Conservation (phyloP, 192 early-diverging fungal genomes). For the Coemansia pectinata region DNA sequence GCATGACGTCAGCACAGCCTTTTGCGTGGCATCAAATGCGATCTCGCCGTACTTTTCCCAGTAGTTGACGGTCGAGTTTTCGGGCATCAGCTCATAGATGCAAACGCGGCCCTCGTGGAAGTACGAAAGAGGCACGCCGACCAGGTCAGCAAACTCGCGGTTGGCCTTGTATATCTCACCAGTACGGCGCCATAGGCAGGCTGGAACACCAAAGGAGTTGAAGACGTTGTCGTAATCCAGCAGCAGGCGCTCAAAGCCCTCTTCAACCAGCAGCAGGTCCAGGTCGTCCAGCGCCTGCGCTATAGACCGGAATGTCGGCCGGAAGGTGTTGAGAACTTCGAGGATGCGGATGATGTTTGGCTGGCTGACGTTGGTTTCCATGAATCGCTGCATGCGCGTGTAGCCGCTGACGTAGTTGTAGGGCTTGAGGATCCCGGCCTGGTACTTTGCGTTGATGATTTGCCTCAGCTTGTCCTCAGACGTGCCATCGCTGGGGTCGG, state of each 20-base stretch:
- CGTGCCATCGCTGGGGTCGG: conserved; percentile 85
- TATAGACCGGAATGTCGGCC: conserved; percentile 84
- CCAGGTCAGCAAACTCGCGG: conserved; percentile 89
- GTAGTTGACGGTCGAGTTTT: conserved; percentile 94
- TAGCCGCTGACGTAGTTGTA: conserved; percentile 96
- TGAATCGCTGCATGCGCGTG: conserved; percentile 82
- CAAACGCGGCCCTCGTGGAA: conserved; percentile 71
- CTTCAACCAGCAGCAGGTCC: conserved; percentile 93
- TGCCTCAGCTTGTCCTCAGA: conserved; percentile 86
- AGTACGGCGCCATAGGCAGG: conserved; percentile 94
- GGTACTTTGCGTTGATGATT: conserved; percentile 93
- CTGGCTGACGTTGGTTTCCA: conserved; percentile 75
- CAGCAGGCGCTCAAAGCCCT: conserved; percentile 91
- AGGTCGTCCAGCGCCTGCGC: conserved; percentile 90
- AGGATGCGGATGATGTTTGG: conserved; percentile 70
- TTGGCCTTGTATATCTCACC: conserved; percentile 97
- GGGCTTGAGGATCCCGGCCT: conserved; percentile 94
- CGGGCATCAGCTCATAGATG: conserved; percentile 82
- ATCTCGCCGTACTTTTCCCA: conserved; percentile 99
- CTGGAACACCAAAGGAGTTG: conserved; percentile 90
- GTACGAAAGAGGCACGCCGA: conserved; percentile 80
- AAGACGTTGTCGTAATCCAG: conserved; percentile 96
- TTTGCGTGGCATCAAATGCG: conserved; percentile 94
- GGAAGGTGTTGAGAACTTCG: conserved; percentile 84
- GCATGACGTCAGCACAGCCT: conserved; percentile 93